Evolutionary conservation across 257 asterid genomes (phyloP).

Genomic region (Salvia splendens): DNA sequence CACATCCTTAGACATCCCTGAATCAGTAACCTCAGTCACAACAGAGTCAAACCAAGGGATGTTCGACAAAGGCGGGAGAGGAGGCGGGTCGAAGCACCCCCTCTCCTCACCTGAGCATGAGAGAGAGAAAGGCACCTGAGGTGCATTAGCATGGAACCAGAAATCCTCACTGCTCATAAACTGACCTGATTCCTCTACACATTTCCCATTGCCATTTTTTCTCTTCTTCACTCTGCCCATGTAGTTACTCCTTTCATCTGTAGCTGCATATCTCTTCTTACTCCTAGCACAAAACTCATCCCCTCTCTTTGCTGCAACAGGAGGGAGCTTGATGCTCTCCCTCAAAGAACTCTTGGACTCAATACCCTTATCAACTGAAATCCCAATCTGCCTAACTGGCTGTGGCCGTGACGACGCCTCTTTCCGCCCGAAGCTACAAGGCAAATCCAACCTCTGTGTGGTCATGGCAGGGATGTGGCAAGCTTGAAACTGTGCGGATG

Average conservation of each 20-base stretch:
- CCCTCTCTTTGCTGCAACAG: slow-evolving; percentile 52
- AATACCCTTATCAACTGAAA: slow-evolving; percentile 63
- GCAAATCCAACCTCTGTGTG: slow-evolving; percentile 93
- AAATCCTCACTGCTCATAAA: slow-evolving; percentile 41
- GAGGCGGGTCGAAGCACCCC: slow-evolving; percentile 58
- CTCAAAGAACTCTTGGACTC: slow-evolving; percentile 53
- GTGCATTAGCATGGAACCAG: slow-evolving; percentile 57
- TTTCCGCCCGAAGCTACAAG: slow-evolving; percentile 66
- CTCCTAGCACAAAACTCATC: slow-evolving; percentile 59
- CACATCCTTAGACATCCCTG: slow-evolving; percentile 50
- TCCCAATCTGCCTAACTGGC: slow-evolving; percentile 70
- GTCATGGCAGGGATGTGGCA: slow-evolving; percentile 89
- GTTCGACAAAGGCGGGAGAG: slow-evolving; percentile 60
- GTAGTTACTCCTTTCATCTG: slow-evolving; percentile 47
- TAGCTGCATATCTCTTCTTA: slow-evolving; percentile 70
- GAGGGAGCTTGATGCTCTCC: slow-evolving; percentile 69
- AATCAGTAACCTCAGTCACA: slow-evolving; percentile 51
- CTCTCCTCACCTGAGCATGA: slow-evolving; percentile 56
- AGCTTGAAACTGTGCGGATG: slow-evolving; percentile 79
- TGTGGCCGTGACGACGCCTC: slow-evolving; percentile 60
- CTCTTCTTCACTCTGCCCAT: slow-evolving; percentile 56
- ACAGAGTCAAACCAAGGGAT: slow-evolving; percentile 83
- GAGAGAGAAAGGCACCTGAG: slow-evolving; percentile 57
- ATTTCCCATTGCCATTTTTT: slow-evolving; percentile 44
- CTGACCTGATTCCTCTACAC: slow-evolving; percentile 29